Base-by-base conservation (phyloP, 1,139 yeast genomes). In the Yamadazyma buinensis region DNA sequence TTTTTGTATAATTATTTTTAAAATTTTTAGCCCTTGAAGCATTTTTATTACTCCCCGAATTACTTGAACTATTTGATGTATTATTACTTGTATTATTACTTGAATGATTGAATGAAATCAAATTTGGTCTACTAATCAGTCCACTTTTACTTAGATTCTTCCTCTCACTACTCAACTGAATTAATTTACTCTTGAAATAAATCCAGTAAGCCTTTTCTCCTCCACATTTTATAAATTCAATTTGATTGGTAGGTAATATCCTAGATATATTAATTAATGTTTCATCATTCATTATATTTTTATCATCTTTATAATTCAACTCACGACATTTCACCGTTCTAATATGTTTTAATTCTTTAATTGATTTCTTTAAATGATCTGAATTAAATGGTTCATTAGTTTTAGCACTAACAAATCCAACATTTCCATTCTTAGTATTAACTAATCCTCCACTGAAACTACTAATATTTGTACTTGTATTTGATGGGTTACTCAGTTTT, bases 231-330 rank as follows among this genome's bases (percentile, higher is more conserved):
- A 62, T 55, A 52, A 68, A 81, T 32, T 74, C 84, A n/a, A 51
- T 54, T 37, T 71, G 72, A 12, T 69, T 70, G 2, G 69, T 63
- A 0, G 90, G 90, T 23, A 82, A 54, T 29, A 59, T 60, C 14
- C 56, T 51, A 0, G 85, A 79, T 72, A 81, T 68, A 34, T 75
- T 78, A 42, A 67, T 68, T 33, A 82, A 51, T 0, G 79, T 60
- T 1, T 54, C 56, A 40, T 78, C 80, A 1, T 73, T 59, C 4
- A 80, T 57, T 30, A 79, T 63, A 13, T 66, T 59, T 1, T 66
- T 57, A 7, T 72, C 61, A 13, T 58, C 55, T n/a, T 55, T 47
- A 26, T 65, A 62, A 8, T 61, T 62, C 38, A 70, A 47, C 29
- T 64, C 65, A 8, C 66, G 64, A 52, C 76, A 71, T 13, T 67